Base-by-base conservation (phyloP, 176 grass and related monocot species). In the Avena sativa region DNA sequence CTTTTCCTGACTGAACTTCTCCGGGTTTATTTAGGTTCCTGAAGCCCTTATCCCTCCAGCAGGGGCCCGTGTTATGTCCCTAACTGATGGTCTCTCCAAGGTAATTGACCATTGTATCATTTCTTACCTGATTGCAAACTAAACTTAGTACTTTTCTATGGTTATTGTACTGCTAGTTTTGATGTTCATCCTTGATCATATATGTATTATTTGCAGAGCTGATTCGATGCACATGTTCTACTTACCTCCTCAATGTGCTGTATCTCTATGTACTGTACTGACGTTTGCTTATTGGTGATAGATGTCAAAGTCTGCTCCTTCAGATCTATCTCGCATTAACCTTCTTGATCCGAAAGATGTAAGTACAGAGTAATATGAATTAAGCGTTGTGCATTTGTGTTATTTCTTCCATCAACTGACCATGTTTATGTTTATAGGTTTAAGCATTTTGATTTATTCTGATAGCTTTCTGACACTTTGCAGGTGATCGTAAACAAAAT, bases 291-390 rank as follows among this genome's bases (percentile, higher is more conserved):
- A 48, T 89, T 85, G 53, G 28, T 90, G 56, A 80, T 82, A 98
- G 97, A 98, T 98, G 94, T 98, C 97, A 0, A 98, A 98, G 82
- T 98, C 97, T 78, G 92, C 97, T 84, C 84, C 97, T 88, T 98
- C 97, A 80, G 97, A 98, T 89, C 94, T 91, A 80, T 98, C 94
- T 85, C 90, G 94, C 53, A 98, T 98, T 62, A 98, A 98, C 71
- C 92, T 98, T 74, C 97, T 98, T 90, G 97, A 98, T 80, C 82
- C 94, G 83, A 96, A 94, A 93, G 97, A 98, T 86, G 94, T 98
- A 91, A 95, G 93, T 65, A 79, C 52, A 43, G 49, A 68, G 52
- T 71, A 15, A 48, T 68, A 55, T 30, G 21, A 84, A 77, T 61
- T 87, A 12, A 51, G 3, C 67, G 36, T 58, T 75, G n/a, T 82